A percentile compares a stretch with the other conserved stretches of the same genome.
These are phyloP conservation scores for Trichoderma sp. DNA, from an alignment of 2,329 filamentous ascomycete species.

Conservation along the genomic window DNA sequence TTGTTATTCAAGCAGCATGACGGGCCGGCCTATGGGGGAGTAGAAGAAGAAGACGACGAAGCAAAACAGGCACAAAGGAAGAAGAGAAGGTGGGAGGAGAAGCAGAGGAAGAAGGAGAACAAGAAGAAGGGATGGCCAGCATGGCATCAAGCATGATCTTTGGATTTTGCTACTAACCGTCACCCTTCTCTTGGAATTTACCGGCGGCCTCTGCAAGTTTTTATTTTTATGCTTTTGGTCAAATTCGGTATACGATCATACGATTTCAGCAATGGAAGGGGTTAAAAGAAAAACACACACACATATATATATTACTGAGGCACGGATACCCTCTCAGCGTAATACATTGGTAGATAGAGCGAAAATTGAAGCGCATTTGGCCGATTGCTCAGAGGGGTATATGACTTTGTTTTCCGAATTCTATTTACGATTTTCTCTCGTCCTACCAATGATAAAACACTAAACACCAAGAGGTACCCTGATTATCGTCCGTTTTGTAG, in stretches of 20 bases:
- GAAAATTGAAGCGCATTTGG: not conserved
- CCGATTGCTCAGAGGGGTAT: not conserved
- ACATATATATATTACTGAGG: not conserved
- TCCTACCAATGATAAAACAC: not conserved
- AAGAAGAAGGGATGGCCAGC: not conserved
- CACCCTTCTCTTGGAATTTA: not conserved
- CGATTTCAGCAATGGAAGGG: not conserved
- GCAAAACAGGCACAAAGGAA: too few species aligned
- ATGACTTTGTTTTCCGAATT: conserved; percentile 9
- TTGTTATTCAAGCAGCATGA: not conserved
- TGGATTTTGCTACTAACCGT: not conserved
- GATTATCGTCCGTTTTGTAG: conserved; percentile 8
- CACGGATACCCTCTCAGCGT: conserved; percentile 3
- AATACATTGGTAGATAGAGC: conserved; percentile 3
- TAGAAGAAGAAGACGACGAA: too few species aligned
- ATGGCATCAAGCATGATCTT: not conserved
- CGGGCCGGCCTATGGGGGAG: too few species aligned
- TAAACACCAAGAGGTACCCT: not conserved
- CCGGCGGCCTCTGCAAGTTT: not conserved
- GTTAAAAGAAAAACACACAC: not conserved
- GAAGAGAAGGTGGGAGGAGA: too few species aligned
- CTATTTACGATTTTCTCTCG: conserved; percentile 18
- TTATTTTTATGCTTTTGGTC: not conserved
- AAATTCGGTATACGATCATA: conserved; percentile 3
- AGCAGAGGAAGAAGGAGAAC: too few species aligned